Evolutionary conservation across 2,329 filamentous ascomycete species (phyloP).

Genomic region (Colletotrichum tabaci): DNA sequence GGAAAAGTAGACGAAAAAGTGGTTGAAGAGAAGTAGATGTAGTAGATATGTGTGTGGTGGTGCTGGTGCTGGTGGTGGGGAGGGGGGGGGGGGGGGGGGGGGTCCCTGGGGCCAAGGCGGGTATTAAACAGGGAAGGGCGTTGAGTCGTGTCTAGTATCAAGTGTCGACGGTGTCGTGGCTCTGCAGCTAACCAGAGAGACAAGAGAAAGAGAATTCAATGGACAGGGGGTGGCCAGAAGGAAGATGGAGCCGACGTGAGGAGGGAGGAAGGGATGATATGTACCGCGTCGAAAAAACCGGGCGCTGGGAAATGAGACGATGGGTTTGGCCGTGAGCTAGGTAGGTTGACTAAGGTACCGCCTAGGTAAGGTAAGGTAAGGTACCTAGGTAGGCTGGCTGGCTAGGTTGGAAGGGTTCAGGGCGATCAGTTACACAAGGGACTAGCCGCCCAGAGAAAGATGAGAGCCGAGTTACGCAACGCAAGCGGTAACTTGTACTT

Average conservation of each 20-base stretch:
- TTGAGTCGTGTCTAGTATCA: background rate
- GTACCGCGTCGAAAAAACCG: conserved; percentile 29
- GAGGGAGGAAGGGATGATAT: conserved; percentile 30
- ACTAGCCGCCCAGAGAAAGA: conserved; percentile 16
- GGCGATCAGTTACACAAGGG: conserved; percentile 32
- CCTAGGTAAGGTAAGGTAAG: too few relatives aligned
- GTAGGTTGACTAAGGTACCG: too few relatives aligned
- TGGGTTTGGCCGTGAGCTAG: conserved; percentile 3
- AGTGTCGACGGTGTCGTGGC: conserved; percentile 11
- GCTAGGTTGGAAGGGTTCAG: conserved; percentile 13
- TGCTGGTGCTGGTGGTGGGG: too few relatives aligned
- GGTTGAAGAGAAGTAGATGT: background rate
- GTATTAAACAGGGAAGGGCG: conserved; percentile 36
- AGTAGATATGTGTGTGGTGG: background rate
- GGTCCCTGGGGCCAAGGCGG: conserved; percentile 31
- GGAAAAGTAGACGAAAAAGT: background rate
- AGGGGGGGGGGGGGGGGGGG: conserved; percentile 2
- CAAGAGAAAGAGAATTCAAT: conserved; percentile 6
- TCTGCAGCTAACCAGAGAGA: conserved; percentile 1
- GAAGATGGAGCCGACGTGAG: background rate
- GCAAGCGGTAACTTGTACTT: too few relatives aligned
- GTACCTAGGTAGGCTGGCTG: background rate
- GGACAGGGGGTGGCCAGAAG: conserved; percentile 1
- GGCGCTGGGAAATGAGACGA: conserved; percentile 39
- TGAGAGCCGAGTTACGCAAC: too few relatives aligned